Base-by-base conservation (phyloP, 2,329 filamentous ascomycete species). In the Penicillium hesseltinei region DNA sequence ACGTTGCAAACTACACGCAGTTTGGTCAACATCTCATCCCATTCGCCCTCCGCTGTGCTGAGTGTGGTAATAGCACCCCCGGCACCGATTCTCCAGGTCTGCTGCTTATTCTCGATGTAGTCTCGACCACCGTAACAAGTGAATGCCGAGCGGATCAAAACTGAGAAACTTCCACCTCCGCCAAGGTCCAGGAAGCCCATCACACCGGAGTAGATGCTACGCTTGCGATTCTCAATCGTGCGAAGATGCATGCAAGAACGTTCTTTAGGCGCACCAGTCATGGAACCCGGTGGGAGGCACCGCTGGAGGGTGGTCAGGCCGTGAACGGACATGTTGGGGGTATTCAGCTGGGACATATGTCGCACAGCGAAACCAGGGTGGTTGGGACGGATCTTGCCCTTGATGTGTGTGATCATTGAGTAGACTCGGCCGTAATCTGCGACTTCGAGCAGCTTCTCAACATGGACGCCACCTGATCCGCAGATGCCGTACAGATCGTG, bases 201-300 rank as follows among this genome's bases (percentile, higher is more conserved):
- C 2, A 95, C 89, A 21, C 94, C 92, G 7, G 91, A 91, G 75
- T 97, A 97, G 50, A 97, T 75, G 33, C 91, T 87, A 51, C 93
- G 81, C 56, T 78, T 75, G 4, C 79, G 71, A 19, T 75, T 76
- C 74, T 96, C 92, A 42, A 96, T 81, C 4, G 80, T 76, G 58
- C 82, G 81, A 21, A 97, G 79, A 46, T 97, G 83, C 78, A 96
- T 88, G 72, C 93, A 97, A 62, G 89, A 93, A 47, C 93, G 84
- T 75, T 93, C 92, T 80, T 97, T 97, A 0, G 93, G 94, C 0
- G 93, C 93, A 7, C 94, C 94, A 2, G 93, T 97, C 94, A 97
- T 97, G 67, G 89, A 93, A 0, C 94, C 93, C 0, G 94, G 92
- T 0, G 94, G 93, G 0, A 97, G 81, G 47, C 87, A 89, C 7